phyloP scores from a whole-genome alignment of 305 asterid species.

The Fraxinus albicans region DNA sequence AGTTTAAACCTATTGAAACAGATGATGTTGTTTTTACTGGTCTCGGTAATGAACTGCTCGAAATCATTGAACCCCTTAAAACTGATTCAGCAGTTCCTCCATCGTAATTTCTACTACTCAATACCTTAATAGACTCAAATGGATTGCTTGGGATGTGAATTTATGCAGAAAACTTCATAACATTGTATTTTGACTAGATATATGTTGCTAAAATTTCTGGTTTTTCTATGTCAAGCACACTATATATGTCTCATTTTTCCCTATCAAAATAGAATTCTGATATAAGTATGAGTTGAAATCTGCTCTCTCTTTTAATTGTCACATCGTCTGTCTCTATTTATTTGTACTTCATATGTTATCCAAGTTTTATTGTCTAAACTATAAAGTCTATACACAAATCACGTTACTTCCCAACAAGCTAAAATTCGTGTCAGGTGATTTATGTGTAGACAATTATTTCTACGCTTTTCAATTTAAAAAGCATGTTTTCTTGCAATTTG shows the following conservation, averaged over 20 bases:
- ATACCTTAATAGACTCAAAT: not conserved
- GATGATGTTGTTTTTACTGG: slow-evolving; percentile 74
- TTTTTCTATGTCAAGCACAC: not conserved
- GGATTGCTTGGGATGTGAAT: not conserved
- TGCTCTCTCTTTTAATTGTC: not conserved
- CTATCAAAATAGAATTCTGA: no score
- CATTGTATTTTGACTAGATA: not conserved
- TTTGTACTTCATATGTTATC: not conserved
- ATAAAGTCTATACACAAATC: not conserved
- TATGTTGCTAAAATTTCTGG: not conserved
- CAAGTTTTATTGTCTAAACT: not conserved
- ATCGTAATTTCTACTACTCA: not conserved
- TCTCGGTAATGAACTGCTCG: slow-evolving; percentile 73
- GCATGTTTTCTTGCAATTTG: no score
- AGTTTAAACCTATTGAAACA: slow-evolving; percentile 79
- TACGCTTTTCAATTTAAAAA: no score
- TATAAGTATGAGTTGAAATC: not conserved
- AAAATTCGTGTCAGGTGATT: not conserved
- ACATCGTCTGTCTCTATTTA: not conserved
- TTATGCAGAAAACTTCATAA: not conserved
- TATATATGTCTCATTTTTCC: not conserved
- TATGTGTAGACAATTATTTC: no score
- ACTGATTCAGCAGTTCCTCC: slow-evolving; percentile 51
- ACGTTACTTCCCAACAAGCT: not conserved
- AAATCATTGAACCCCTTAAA: slow-evolving; percentile 66